phyloP scores from a whole-genome alignment of 306 rosid genomes.

The Acacia crassicarpa region DNA sequence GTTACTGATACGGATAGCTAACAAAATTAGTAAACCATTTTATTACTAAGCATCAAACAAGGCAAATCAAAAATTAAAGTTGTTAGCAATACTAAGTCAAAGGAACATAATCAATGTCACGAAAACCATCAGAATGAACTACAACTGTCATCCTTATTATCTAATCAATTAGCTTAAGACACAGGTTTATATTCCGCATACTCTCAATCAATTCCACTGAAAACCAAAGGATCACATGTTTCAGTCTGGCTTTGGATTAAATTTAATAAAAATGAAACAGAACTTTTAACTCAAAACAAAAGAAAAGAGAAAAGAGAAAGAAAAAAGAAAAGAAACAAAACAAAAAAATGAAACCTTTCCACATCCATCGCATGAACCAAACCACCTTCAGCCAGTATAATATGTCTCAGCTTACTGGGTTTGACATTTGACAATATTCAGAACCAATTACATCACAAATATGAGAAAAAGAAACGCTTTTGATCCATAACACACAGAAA shows the following conservation, averaged over 20 bases:
- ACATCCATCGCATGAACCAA: not conserved
- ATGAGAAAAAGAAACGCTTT: not conserved
- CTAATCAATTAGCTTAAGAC: not conserved
- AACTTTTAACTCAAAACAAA: not conserved
- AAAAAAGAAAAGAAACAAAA: not conserved
- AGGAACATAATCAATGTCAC: not conserved
- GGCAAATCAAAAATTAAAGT: not conserved
- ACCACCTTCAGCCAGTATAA: not conserved
- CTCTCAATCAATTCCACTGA: slow-evolving; percentile 1
- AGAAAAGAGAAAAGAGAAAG: too few species aligned
- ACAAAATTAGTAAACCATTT: slow-evolving; percentile 6
- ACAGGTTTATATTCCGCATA: not conserved
- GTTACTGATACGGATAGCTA: not conserved
- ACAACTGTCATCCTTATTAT: not conserved
- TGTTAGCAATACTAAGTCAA: not conserved
- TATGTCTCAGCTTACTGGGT: not conserved
- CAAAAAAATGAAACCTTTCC: not conserved
- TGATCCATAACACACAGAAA: not conserved
- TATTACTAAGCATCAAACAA: not conserved
- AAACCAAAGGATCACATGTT: not conserved
- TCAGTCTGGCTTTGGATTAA: not conserved
- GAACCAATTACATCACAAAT: not conserved
- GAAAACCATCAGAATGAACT: not conserved
- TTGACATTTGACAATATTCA: not conserved
- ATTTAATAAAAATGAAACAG: not conserved